These are phyloP conservation scores for Mycosphaerella sp. DNA, from an alignment of 2,329 filamentous ascomycete genomes.

Conservation along the genomic window DNA sequence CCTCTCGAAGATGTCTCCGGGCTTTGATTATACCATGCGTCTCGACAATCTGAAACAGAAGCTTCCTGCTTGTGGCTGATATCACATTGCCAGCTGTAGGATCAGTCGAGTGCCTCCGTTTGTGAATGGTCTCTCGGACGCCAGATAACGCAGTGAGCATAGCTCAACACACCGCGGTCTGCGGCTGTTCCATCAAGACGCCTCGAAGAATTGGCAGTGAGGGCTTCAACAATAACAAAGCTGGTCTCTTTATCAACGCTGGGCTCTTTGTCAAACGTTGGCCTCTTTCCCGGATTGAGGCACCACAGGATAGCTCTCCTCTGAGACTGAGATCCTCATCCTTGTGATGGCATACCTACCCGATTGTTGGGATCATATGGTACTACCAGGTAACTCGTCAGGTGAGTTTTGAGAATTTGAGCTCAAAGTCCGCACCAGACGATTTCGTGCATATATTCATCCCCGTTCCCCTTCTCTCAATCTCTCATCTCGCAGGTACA, in stretches of 20 bases:
- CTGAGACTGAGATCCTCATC: not conserved
- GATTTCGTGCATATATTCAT: not conserved
- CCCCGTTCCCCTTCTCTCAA: not conserved
- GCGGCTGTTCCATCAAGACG: not conserved
- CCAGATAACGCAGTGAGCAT: not conserved
- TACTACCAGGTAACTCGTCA: not conserved
- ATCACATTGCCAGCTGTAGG: constrained; percentile 6
- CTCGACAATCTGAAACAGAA: constrained; percentile 9
- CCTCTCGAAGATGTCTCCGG: not conserved
- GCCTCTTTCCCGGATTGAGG: constrained; percentile 1
- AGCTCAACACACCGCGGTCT: not conserved
- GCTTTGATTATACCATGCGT: not conserved
- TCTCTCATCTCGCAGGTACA: not conserved
- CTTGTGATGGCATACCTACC: constrained; percentile 3
- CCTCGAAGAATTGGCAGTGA: not conserved
- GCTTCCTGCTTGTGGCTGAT: constrained; percentile 1
- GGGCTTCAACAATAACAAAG: not conserved
- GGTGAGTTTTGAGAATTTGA: constrained; percentile 1
- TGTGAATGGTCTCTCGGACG: not conserved
- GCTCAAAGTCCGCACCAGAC: not conserved
- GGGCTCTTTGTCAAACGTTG: not conserved
- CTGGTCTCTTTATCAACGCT: not conserved
- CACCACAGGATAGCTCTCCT: not conserved
- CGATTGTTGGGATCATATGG: constrained; percentile 2
- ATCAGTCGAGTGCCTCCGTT: constrained; percentile 6